phyloP scores from a whole-genome alignment of 1,139 yeast species.

The Chernovozyma sophiae-reginae region DNA sequence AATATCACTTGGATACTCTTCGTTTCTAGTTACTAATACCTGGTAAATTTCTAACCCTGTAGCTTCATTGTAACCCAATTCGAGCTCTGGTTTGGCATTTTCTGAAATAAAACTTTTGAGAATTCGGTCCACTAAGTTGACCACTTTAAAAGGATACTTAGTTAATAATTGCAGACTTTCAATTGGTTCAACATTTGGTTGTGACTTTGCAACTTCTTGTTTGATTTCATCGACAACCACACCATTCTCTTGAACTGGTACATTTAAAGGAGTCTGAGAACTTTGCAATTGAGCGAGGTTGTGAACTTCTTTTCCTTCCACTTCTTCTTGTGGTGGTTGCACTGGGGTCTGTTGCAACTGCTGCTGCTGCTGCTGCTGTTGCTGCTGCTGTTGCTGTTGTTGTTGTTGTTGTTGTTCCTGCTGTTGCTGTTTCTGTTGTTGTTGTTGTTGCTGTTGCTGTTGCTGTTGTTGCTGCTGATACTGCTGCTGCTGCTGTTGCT shows the following conservation, averaged over 20 bases:
- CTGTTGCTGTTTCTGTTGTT: background rate
- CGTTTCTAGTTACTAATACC: slow-evolving; percentile 16
- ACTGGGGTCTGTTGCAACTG: background rate
- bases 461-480: background rate
- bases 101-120: slow-evolving; percentile 16
- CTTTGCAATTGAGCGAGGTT: background rate
- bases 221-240: background rate
- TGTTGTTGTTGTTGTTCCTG: background rate
- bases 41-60: slow-evolving; percentile 28
- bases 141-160: slow-evolving; percentile 3
- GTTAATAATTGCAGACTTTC: background rate
- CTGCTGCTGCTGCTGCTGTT: background rate
- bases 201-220: background rate
- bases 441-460: background rate
- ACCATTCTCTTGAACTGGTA: background rate
- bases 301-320: background rate
- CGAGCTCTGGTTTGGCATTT: slow-evolving; percentile 8
- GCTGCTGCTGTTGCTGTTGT: background rate
- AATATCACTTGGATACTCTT: slow-evolving; percentile 17
- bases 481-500: background rate
- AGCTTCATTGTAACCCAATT: slow-evolving; percentile 19
- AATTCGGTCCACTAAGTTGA: slow-evolving; percentile 7
- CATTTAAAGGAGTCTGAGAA: background rate
- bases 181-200: background rate
- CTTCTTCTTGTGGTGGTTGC: background rate